These are phyloP conservation scores for Lactifluus rugatus DNA, from an alignment of 768 basidiomycete genomes.

Conservation along the genomic window DNA sequence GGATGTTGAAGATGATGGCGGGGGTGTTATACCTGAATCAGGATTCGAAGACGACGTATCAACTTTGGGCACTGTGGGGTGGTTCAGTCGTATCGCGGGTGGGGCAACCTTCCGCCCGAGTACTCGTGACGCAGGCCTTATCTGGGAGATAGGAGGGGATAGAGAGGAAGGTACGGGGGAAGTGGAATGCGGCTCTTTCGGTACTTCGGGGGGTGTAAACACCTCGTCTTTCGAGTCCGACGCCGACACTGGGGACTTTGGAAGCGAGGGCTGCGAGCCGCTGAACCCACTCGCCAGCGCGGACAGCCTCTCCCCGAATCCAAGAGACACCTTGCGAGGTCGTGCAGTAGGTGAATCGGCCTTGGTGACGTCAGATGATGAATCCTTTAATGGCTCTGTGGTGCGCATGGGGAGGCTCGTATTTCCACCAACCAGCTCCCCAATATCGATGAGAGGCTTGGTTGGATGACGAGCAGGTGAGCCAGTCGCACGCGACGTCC, in stretches of 20 bases:
- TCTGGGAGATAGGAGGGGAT: background rate
- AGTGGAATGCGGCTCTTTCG: conserved; percentile 13
- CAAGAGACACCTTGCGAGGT: conserved; percentile 13
- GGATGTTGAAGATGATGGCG: conserved; percentile 22
- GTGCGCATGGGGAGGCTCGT: background rate
- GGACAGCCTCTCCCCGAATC: conserved; percentile 15
- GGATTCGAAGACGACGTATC: background rate
- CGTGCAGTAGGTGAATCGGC: background rate
- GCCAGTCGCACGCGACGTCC: conserved; percentile 26
- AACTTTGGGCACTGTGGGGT: background rate
- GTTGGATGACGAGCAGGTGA: conserved; percentile 25
- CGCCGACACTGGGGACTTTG: conserved; percentile 2
- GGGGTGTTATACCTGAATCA: conserved; percentile 17
- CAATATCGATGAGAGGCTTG: conserved; percentile 37
- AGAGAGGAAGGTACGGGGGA: conserved; percentile 15
- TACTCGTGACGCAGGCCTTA: background rate
- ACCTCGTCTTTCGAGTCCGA: conserved; percentile 7
- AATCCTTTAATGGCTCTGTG: background rate
- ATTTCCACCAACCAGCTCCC: conserved; percentile 9
- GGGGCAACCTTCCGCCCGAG: conserved; percentile 6
- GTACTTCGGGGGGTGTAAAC: conserved; percentile 15
- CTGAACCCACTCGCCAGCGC: conserved; percentile 10
- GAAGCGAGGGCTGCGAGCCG: conserved; percentile 2
- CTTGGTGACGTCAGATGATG: background rate
- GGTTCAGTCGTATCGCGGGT: background rate